Percentiles rank a stretch among this genome's conserved stretches.
These are phyloP conservation scores for Tritrichomonas foetus DNA, from an alignment of 208 protist species.

Conservation along the genomic window DNA sequence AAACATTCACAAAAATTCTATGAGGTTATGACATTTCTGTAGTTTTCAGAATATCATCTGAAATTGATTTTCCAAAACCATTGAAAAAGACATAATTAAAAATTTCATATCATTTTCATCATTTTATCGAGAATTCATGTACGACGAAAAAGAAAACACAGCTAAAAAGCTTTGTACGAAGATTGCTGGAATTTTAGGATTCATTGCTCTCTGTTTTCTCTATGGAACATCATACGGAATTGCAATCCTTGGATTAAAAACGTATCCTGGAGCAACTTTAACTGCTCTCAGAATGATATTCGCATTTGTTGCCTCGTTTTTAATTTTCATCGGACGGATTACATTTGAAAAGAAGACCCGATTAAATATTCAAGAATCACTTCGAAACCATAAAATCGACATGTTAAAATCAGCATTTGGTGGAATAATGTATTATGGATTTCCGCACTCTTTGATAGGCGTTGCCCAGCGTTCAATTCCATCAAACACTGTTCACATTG, in stretches of 20 bases:
- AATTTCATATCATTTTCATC: no score
- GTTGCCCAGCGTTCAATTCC: not conserved
- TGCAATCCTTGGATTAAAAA: not conserved
- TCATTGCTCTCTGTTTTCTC: not conserved
- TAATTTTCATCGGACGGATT: not conserved
- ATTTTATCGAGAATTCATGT: no score
- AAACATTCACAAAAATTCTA: no score
- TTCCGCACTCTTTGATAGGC: conserved; percentile 1
- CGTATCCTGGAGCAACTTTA: not conserved
- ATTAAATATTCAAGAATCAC: not conserved
- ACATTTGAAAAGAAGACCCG: not conserved
- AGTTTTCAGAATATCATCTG: no score
- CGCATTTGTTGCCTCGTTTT: not conserved
- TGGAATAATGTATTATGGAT: not conserved
- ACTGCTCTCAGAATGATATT: not conserved
- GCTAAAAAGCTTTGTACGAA: no score
- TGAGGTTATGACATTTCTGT: no score
- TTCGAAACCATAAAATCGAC: not conserved
- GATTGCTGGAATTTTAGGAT: no score
- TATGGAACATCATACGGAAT: not conserved
- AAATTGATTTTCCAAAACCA: no score
- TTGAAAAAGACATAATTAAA: no score
- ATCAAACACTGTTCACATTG: not conserved
- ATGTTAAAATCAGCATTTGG: not conserved
- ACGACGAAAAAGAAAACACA: no score